These are phyloP conservation scores for Coniochaeta sp. DNA, from an alignment of 2,329 filamentous ascomycete species.

Conservation along the genomic window DNA sequence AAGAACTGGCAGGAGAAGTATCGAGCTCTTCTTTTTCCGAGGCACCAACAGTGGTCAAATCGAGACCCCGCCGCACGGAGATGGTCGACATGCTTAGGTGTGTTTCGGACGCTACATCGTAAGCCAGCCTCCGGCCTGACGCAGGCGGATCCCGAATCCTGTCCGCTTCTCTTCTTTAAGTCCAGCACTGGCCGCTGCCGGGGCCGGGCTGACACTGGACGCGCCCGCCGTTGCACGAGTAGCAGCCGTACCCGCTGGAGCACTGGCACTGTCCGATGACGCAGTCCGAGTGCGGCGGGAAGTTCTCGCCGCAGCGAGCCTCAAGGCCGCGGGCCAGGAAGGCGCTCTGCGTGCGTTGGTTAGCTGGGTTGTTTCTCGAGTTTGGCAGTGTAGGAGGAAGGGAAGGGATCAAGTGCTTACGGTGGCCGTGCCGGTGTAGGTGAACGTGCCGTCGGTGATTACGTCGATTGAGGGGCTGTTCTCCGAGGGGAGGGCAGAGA, in stretches of 20 bases:
- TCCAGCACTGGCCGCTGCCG: background rate
- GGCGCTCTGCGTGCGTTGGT: too few species aligned
- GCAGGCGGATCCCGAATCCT: too few species aligned
- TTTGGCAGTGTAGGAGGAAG: too few species aligned
- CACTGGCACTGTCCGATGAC: conserved; percentile 6
- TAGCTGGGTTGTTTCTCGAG: too few species aligned
- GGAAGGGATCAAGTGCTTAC: too few species aligned
- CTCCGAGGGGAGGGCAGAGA: background rate
- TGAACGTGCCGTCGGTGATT: background rate
- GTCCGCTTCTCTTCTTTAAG: background rate
- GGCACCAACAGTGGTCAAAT: too few species aligned
- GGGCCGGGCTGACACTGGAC: conserved; percentile 7
- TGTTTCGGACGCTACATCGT: too few species aligned
- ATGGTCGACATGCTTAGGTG: too few species aligned
- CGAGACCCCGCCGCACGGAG: too few species aligned
- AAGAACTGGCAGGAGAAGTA: background rate
- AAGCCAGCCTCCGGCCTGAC: too few species aligned
- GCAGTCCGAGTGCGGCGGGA: conserved; percentile 4
- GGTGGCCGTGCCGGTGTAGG: background rate
- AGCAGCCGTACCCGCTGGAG: conserved; percentile 5
- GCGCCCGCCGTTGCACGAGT: conserved; percentile 6
- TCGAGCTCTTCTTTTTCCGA: too few species aligned
- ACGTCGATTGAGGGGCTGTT: background rate
- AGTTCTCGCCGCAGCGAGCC: conserved; percentile 5
- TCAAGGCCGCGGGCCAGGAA: conserved; percentile 6